Evolutionary conservation across 176 grass and related monocot species (phyloP).

Genomic region (Chloris gayana): DNA sequence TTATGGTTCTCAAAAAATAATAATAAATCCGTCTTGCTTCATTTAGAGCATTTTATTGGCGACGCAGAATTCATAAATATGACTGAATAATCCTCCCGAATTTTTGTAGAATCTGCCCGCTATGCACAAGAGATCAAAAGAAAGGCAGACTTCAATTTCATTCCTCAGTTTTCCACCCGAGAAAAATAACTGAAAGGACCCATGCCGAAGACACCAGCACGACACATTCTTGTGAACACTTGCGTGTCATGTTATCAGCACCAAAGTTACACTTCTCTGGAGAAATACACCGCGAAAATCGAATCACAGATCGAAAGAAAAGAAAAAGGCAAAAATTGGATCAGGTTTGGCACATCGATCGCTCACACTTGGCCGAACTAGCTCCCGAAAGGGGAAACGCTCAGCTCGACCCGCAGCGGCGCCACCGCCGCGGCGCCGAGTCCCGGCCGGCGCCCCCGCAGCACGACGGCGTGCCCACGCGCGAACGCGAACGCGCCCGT

Average conservation of each 20-base stretch:
- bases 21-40: no score
- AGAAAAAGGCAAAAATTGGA: not conserved
- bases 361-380: not conserved
- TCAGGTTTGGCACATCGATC: not conserved
- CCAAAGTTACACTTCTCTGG: not conserved
- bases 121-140: not conserved
- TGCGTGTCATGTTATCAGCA: not conserved
- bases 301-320: not conserved
- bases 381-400: slow-evolving; percentile 5
- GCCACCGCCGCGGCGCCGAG: not conserved
- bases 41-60: no score
- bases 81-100: not conserved
- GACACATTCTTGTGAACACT: not conserved
- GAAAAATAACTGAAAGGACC: not conserved
- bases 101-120: not conserved
- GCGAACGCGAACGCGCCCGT: slow-evolving; percentile 71
- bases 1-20: no score
- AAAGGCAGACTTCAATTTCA: not conserved
- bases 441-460: not conserved
- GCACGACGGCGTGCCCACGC: not conserved
- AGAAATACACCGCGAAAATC: not conserved
- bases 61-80: no score
- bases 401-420: slow-evolving; percentile 37
- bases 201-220: not conserved
- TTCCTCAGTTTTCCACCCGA: not conserved